A percentile compares a stretch with the other conserved stretches of the same genome.
Conservation (phyloP, 2,329 filamentous ascomycete genomes). For the Xylariaceae sp. region DNA sequence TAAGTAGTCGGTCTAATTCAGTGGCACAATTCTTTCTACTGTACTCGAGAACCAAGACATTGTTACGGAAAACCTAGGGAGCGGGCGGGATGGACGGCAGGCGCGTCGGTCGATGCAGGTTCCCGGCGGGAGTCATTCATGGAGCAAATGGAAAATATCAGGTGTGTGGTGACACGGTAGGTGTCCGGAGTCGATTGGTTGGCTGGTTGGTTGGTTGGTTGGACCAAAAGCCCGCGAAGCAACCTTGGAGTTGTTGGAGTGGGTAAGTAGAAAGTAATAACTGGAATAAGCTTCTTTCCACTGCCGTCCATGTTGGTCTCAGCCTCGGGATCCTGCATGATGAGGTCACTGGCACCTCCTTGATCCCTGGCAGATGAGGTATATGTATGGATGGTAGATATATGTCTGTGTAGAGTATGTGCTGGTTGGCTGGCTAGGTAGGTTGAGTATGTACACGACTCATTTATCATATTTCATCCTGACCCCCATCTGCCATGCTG, state of each 20-base stretch:
- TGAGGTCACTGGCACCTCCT: neutral
- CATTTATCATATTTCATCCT: neutral
- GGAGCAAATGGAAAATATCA: neutral
- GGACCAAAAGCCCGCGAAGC: too few species aligned
- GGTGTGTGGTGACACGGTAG: too few species aligned
- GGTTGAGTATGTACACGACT: neutral
- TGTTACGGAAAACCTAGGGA: neutral
- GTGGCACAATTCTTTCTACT: neutral
- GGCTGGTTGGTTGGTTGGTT: too few species aligned
- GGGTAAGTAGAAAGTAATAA: neutral
- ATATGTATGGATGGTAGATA: too few species aligned
- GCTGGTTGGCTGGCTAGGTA: too few species aligned
- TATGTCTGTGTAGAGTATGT: too few species aligned
- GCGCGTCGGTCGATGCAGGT: neutral
- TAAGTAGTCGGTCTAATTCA: neutral
- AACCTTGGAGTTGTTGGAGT: neutral
- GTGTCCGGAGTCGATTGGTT: too few species aligned
- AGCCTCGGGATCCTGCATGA: neutral
- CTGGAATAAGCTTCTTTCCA: neutral
- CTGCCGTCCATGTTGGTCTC: neutral
- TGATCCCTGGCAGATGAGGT: too few species aligned
- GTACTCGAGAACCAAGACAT: neutral
- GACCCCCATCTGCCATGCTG: neutral
- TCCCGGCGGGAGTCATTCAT: neutral
- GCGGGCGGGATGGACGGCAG: neutral